Evolutionary conservation across 108 stramenopile species (phyloP), one percentile per base, ranked within the genome.

Genomic region (Cyclostephanos invisitatus): DNA sequence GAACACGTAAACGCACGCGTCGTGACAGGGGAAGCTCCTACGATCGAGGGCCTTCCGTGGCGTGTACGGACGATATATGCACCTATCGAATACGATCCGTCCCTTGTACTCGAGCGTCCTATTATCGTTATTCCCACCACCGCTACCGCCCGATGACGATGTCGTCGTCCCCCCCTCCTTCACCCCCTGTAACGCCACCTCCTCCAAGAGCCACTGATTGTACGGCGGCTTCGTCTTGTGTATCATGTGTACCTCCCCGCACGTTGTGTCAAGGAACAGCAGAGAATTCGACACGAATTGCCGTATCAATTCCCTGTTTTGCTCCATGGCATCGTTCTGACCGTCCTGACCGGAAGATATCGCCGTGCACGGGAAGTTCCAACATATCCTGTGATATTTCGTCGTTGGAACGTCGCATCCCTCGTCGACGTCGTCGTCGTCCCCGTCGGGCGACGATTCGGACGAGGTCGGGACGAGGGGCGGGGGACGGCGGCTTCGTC

Each of bases 211-310:
- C 96, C 96, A 97, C 68, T 95, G 94, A 69, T 89, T 85, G 64
- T 77, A 97, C 8, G 96, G 96, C 55, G 93, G 93, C 60, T 91
- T 94, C 20, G 94, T 95, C 81, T 97, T 97, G 87, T 97, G 96
- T 12, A 77, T 72, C 48, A 97, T 82, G 32, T 90, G 87, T 58
- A 97, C 83, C 67, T 95, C 87, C 24, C 91, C 92, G 9, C 53
- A 63, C 2, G 38, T 56, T 12, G 58, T 17, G 10, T 77, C 54
- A 47, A 90, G 48, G 7, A 86, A 66, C 0, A 64, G 68, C 36
- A 63, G 32, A 0, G 87, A 81, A 76, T 70, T 74, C 9, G 12
- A 50, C 18, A 91, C 83, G 73, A 95, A 97, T 17, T 58, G 57
- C 46, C 84, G 59, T 2, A 95, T 69, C 5, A 97, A 58, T 3